Evolutionary conservation across 2,329 filamentous ascomycete species (phyloP), one percentile per base, ranked within the genome.

Genomic region (Alternaria triticina): DNA sequence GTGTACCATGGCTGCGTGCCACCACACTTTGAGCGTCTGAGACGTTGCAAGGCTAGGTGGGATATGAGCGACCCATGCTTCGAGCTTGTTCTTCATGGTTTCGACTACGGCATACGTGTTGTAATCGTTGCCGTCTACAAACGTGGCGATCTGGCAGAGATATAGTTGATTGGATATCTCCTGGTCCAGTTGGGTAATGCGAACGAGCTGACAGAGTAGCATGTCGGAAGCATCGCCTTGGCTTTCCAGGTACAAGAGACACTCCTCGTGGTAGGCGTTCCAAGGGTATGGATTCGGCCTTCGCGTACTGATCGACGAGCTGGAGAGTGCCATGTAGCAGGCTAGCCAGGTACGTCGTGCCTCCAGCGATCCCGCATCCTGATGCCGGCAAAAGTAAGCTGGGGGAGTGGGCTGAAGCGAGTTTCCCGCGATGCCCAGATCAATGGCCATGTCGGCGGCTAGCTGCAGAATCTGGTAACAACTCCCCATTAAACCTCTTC

Each of bases 321-420:
- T 65, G 3, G 69, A 66, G 13, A 71, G 54, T 27, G 70, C 70
- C 28, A 75, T 62, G 51, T 67, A 75, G 57, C 73, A 75, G 13
- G 71, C 71, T 59, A 75, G 69, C 73, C 73, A 75, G 10, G 73
- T 75, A 25, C 72, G 71, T n/a, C 72, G 68, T 57, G 73, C 73
- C 17, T 72, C 71, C 9, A 67, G 59, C 17, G 72, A 72, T 46
- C 60, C 63, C 7, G 68, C 43, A 52, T 74, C 65, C 33, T 68
- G 62, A 25, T 71, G 70, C 33, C 66, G 65, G 10, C 28, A 61
- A 25, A 75, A 75, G 45, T 68, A 75, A 4, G 73, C 67, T 27
- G 55, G 64, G 1, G 73, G 70, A 46, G 73, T 69, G 6, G 73
- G 72, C 57, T 70, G 69, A 46, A 72, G 58, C 23, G 67, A 67